These are phyloP conservation scores for Emydomyces testavorans DNA, from an alignment of 2,329 filamentous ascomycete species.

Conservation along the genomic window DNA sequence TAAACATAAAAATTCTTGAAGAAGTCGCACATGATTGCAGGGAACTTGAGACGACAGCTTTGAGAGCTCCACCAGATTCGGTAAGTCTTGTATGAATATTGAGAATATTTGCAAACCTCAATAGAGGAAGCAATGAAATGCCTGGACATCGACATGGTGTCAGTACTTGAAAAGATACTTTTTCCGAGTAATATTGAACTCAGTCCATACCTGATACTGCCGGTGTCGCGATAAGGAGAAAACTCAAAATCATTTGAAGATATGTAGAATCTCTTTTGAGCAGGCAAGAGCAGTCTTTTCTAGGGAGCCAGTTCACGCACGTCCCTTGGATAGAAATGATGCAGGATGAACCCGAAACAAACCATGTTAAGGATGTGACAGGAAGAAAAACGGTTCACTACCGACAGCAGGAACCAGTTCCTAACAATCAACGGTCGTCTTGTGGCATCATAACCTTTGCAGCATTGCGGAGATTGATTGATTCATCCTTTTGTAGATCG, in stretches of 20 bases:
- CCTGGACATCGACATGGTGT: background rate
- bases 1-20: conserved; percentile 71
- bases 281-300: conserved; percentile 3
- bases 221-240: background rate
- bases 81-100: background rate
- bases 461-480: conserved; percentile 10
- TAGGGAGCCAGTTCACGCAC: background rate
- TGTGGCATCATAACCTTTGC: background rate
- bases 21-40: conserved; percentile 44
- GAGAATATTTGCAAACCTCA: background rate
- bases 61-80: conserved; percentile 14
- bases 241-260: background rate
- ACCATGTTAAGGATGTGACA: conserved; percentile 6
- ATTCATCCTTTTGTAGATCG: conserved; percentile 10
- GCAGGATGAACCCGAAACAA: conserved; percentile 9
- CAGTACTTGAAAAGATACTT: background rate
- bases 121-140: background rate
- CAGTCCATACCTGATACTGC: background rate
- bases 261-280: background rate
- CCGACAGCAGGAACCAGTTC: conserved; percentile 3
- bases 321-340: conserved; percentile 1
- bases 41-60: background rate
- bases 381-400: background rate
- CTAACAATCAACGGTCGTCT: conserved; percentile 2
- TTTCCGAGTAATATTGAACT: background rate